Percentiles rank a stretch among this genome's conserved stretches.
Conservation (phyloP, 768 basidiomycete genomes). For the Flagelloscypha sp. region DNA sequence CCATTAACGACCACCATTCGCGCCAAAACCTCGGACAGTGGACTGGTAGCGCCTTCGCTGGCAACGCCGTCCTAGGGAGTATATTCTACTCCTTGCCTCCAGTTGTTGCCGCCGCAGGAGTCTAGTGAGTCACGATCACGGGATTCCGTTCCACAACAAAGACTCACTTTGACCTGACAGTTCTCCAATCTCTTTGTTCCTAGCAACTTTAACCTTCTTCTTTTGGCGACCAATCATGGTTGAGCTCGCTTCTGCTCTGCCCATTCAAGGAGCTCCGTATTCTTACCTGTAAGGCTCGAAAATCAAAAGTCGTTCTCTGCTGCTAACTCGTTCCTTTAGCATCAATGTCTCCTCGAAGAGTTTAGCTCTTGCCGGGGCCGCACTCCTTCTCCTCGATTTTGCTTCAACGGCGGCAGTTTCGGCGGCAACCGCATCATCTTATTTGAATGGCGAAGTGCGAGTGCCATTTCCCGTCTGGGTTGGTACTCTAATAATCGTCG, state of each 20-base stretch:
- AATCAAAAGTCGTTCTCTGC: background rate
- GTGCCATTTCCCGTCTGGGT: constrained; percentile 50
- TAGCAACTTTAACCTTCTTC: constrained; percentile 54
- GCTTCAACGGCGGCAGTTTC: constrained; percentile 64
- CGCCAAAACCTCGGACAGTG: constrained; percentile 53
- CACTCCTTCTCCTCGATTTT: constrained; percentile 64
- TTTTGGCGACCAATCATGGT: constrained; percentile 72
- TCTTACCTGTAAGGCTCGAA: constrained; percentile 45
- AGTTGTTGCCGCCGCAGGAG: constrained; percentile 48
- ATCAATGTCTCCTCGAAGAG: constrained; percentile 57
- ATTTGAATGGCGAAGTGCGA: constrained; percentile 54
- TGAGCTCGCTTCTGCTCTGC: constrained; percentile 61
- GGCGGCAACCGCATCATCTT: constrained; percentile 61
- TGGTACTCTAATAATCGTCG: constrained; percentile 44
- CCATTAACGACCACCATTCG: constrained; percentile 21
- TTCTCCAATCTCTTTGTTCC: constrained; percentile 60
- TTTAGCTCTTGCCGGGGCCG: constrained; percentile 56
- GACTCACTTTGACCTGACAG: constrained; percentile 30
- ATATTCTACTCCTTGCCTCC: constrained; percentile 66
- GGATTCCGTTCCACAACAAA: no score
- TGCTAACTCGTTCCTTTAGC: constrained; percentile 22
- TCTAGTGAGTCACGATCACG: no score
- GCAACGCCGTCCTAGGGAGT: constrained; percentile 59
- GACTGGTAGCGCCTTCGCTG: constrained; percentile 57
- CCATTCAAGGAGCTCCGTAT: constrained; percentile 65